Evolutionary conservation across 306 rosid species (phyloP).

Genomic region (Boehmeria nivea): DNA sequence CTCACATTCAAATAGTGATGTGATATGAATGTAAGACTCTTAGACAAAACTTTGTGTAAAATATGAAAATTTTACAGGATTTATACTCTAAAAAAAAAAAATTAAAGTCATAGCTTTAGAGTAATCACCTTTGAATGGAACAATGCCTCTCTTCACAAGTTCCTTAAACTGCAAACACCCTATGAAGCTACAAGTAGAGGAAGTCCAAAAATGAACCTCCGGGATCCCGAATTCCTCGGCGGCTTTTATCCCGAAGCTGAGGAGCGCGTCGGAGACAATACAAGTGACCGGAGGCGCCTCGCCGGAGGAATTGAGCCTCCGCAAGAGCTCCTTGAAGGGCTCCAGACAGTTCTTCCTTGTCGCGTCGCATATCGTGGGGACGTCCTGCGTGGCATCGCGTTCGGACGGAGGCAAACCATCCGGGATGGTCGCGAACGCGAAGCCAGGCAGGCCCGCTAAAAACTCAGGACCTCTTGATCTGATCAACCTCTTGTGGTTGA

Average conservation of each 20-base stretch:
- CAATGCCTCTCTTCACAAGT: constrained; percentile 24
- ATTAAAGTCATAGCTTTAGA: too few species aligned
- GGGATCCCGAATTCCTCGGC: constrained; percentile 41
- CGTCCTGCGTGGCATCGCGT: constrained; percentile 38
- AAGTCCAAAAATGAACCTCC: constrained; percentile 38
- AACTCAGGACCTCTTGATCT: too few species aligned
- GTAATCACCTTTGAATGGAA: constrained; percentile 64
- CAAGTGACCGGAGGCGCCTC: constrained; percentile 38
- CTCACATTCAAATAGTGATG: too few species aligned
- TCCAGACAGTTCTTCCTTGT: constrained; percentile 22
- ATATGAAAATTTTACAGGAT: too few species aligned
- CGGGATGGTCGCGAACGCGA: constrained; percentile 31
- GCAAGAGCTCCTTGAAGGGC: constrained; percentile 37
- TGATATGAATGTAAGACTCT: too few species aligned
- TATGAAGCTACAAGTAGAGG: constrained; percentile 49
- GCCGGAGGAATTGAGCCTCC: constrained; percentile 19
- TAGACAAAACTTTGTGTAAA: too few species aligned
- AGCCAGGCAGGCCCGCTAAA: constrained; percentile 27
- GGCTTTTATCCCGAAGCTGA: constrained; percentile 42
- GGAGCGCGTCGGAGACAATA: constrained; percentile 36
- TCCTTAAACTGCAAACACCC: constrained; percentile 23
- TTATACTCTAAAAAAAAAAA: too few species aligned
- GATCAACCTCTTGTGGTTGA: too few species aligned
- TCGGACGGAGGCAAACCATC: constrained; percentile 54
- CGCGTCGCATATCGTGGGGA: constrained; percentile 32